A percentile compares a stretch with the other conserved stretches of the same genome.
phyloP scores from a whole-genome alignment of 129 eudicot genomes.

The Flaveria bidentis region DNA sequence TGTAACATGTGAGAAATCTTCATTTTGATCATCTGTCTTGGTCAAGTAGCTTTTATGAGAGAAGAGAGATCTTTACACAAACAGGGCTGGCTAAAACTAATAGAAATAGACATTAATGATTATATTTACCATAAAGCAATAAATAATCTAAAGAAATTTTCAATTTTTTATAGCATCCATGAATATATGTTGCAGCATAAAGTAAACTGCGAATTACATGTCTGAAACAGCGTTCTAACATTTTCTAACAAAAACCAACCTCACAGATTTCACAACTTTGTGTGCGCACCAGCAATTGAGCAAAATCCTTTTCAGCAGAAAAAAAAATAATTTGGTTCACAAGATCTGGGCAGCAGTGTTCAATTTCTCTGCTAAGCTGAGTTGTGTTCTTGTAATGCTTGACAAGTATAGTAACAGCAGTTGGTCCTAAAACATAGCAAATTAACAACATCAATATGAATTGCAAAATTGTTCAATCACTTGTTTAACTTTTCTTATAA shows the following conservation, averaged over 20 bases:
- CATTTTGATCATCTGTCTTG: slow-evolving; percentile 36
- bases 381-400: slow-evolving; percentile 96
- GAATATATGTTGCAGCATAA: slow-evolving; percentile 14
- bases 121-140: not conserved
- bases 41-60: slow-evolving; percentile 9
- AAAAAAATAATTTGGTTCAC: slow-evolving; percentile 21
- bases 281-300: slow-evolving; percentile 12
- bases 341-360: slow-evolving; percentile 51
- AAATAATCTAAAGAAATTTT: not conserved
- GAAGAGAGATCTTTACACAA: no score
- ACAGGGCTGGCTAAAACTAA: no score
- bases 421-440: slow-evolving; percentile 60
- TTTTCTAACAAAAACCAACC: slow-evolving; percentile 27
- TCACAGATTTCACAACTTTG: slow-evolving; percentile 20
- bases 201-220: slow-evolving; percentile 19
- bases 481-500: not conserved
- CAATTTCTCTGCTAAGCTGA: slow-evolving; percentile 80
- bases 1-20: no score
- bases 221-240: slow-evolving; percentile 19
- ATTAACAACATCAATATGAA: not conserved
- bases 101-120: not conserved
- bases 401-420: slow-evolving; percentile 81
- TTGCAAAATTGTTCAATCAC: not conserved
- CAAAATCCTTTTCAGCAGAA: slow-evolving; percentile 7
- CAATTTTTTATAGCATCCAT: slow-evolving; percentile 20